Conservation (phyloP, 2,329 filamentous ascomycete genomes). For the Pseudonectria foliicola region DNA sequence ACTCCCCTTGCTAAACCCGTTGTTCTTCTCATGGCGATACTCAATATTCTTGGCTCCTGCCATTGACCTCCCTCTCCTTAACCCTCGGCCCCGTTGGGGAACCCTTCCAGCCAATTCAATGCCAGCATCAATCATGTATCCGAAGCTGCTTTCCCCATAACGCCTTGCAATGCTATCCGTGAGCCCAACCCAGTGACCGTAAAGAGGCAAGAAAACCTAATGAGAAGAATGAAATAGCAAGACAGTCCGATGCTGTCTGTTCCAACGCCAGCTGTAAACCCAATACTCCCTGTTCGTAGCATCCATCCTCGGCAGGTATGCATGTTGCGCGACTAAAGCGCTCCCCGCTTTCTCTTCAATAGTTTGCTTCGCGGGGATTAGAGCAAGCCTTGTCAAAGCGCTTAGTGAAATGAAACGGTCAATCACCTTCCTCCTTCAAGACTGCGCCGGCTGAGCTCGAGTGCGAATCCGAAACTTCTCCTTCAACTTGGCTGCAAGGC, state of each 20-base stretch:
- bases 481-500: constrained; percentile 41
- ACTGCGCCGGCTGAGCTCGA: constrained; percentile 30
- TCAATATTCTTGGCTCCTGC: too few species aligned
- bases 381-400: neutral
- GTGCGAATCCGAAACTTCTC: constrained; percentile 48
- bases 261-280: neutral
- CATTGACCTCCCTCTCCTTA: neutral
- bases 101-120: neutral
- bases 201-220: constrained; percentile 1
- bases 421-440: neutral
- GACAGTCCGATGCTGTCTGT: neutral
- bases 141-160: constrained; percentile 8
- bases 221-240: too few species aligned
- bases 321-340: too few species aligned
- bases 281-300: neutral
- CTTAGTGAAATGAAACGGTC: neutral
- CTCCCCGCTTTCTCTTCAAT: too few species aligned
- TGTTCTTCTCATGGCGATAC: too few species aligned
- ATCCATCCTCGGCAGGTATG: neutral
- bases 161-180: constrained; percentile 19
- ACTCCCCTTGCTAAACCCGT: too few species aligned
- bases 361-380: too few species aligned
- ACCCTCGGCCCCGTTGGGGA: constrained; percentile 2
- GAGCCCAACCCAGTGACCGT: constrained; percentile 7
- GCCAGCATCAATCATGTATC: neutral